Percentiles rank a stretch among this genome's conserved stretches.
Evolutionary conservation across 192 early-diverging fungal species (phyloP).

Genomic region (Podila epigama): DNA sequence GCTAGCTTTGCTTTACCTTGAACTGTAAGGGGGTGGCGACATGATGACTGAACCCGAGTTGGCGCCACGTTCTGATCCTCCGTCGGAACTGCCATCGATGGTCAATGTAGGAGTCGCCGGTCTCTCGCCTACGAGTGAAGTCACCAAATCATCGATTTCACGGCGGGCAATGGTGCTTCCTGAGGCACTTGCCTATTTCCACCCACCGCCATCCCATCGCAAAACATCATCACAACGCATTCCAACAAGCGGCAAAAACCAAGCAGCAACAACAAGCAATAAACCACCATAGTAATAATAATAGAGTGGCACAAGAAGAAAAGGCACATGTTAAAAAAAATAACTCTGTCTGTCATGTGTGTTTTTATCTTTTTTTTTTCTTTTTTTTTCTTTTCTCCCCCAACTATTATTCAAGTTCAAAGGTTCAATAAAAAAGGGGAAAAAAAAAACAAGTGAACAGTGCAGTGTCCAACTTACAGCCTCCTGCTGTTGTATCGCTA

Average conservation of each 20-base stretch:
- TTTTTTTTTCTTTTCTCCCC: no score
- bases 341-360: no score
- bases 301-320: neutral
- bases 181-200: neutral
- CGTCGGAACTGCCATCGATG: conserved; percentile 51
- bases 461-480: neutral
- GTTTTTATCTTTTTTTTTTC: no score
- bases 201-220: no score
- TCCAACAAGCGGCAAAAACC: no score
- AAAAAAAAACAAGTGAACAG: neutral
- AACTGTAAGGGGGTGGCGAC: conserved; percentile 53
- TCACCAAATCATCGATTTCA: conserved; percentile 87
- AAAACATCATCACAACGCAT: no score
- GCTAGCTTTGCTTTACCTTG: conserved; percentile 27
- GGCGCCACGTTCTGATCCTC: conserved; percentile 52
- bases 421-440: no score
- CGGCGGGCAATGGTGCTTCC: conserved; percentile 27
- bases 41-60: conserved; percentile 35
- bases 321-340: neutral
- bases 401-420: no score
- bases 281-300: neutral
- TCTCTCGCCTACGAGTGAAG: conserved; percentile 81
- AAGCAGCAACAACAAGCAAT: neutral
- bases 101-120: conserved; percentile 43
- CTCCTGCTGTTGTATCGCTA: conserved; percentile 14